phyloP scores from a whole-genome alignment of 768 basidiomycete species.

The Crucibulum laeve region DNA sequence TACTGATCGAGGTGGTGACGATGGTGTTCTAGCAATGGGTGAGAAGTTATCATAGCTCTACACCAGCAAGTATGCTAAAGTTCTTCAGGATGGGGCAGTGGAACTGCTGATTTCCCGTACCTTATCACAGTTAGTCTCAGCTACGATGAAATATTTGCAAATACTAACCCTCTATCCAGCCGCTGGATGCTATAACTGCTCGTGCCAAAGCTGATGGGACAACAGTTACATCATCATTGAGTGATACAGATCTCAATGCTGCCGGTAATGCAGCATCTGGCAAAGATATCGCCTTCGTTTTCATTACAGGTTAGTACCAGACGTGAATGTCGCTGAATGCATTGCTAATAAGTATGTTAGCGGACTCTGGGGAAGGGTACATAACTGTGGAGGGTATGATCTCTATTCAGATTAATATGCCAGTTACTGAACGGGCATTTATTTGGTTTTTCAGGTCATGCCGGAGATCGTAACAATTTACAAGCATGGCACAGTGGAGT shows the following conservation, averaged over 20 bases:
- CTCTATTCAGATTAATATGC: neutral
- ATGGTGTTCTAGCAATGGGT: slow-evolving; percentile 61
- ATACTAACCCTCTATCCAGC: slow-evolving; percentile 18
- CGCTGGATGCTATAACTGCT: slow-evolving; percentile 39
- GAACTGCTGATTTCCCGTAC: slow-evolving; percentile 50
- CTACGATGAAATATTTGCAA: neutral
- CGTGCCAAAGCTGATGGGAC: slow-evolving; percentile 33
- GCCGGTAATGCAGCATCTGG: slow-evolving; percentile 38
- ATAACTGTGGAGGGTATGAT: slow-evolving; percentile 36
- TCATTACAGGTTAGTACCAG: slow-evolving; percentile 35
- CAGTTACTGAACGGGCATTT: neutral
- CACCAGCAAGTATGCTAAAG: neutral
- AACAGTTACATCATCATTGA: slow-evolving; percentile 40
- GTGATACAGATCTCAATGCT: slow-evolving; percentile 43
- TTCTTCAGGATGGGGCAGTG: slow-evolving; percentile 40
- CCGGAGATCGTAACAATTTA: slow-evolving; percentile 49
- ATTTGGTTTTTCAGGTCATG: slow-evolving; percentile 32
- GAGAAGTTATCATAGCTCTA: slow-evolving; percentile 23
- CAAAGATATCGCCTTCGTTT: slow-evolving; percentile 49
- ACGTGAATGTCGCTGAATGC: neutral
- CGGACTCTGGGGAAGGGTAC: slow-evolving; percentile 41
- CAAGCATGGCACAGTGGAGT: slow-evolving; percentile 49
- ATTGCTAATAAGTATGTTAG: slow-evolving; percentile 8
- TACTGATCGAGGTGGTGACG: slow-evolving; percentile 49
- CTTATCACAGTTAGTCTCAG: slow-evolving; percentile 32